Percentiles rank a stretch among this genome's conserved stretches.
Evolutionary conservation across 1,284 basidiomycete genomes (phyloP).

Genomic region (Rhodotorula sp.): DNA sequence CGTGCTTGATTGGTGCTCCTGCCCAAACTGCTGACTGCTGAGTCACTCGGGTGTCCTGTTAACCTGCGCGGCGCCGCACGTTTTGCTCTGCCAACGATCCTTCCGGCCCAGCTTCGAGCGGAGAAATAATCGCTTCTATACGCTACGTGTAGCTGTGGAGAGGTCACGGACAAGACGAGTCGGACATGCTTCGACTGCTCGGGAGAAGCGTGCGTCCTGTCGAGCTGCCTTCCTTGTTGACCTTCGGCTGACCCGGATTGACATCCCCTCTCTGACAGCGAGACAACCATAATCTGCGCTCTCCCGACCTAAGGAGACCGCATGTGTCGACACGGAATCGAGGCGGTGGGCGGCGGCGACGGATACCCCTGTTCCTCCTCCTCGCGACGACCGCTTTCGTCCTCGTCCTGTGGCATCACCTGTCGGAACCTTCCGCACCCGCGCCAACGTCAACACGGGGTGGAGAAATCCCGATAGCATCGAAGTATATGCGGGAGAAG

Average conservation of each 20-base stretch:
- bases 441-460: background rate
- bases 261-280: background rate
- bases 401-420: slow-evolving; percentile 10
- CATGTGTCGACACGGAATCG: background rate
- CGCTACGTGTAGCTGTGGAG: no score
- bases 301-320: background rate
- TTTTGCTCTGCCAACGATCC: no score
- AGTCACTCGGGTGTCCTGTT: background rate
- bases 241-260: no score
- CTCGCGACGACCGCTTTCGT: background rate
- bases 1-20: no score
- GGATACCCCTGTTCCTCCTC: slow-evolving; percentile 6
- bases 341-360: background rate
- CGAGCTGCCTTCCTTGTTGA: no score
- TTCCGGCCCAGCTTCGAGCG: background rate
- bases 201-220: background rate
- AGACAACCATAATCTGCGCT: background rate
- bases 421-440: background rate
- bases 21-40: background rate
- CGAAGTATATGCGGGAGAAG: background rate
- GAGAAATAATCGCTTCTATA: no score
- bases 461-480: background rate
- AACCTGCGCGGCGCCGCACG: background rate
- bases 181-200: background rate
- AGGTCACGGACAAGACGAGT: background rate